Base-by-base conservation (phyloP, 1,284 basidiomycete species). In the Fereydounia khargensis region DNA sequence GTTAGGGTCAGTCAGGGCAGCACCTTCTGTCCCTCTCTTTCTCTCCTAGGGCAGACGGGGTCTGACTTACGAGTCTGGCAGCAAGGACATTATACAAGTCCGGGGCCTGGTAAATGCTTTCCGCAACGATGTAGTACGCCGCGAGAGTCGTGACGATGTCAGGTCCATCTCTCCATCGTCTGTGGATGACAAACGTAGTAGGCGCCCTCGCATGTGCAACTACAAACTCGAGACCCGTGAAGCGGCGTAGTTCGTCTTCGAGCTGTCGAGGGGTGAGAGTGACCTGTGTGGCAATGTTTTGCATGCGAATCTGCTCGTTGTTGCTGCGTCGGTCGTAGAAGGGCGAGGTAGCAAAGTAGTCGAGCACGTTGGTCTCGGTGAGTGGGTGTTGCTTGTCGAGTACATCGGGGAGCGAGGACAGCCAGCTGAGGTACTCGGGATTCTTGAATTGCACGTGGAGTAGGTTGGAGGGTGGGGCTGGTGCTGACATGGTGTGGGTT, bases 251-350 rank as follows among this genome's bases (percentile, higher is more conserved):
- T 35, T 71, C 70, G 10, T 62, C 41, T 39, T 71, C 60, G 18
- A 49, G 55, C 30, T 62, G 50, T 6, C 22, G 21, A 2, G 62
- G 44, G 5, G 35, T 35, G 30, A 43, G 46, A 1, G 40, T 38
- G 16, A 38, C 31, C 8, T 45, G 50, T 32, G 49, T 59, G 35
- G 63, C 66, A 17, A 68, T 58, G 39, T 68, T 71, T 38, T 73
- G 70, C 70, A 73, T 73, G 9, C 70, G 65, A 23, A 73, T 68
- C 52, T 70, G 60, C 51, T 73, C 67, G 31, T 73, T 73, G 38
- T 68, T 71, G 50, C 62, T 63, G 19, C 59, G 46, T 13, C 61
- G 48, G 23, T 71, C 70, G 47, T 65, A 73, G 47, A 73, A 73
- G 14, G 67, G 67, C 14, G 67, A 70, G 20, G 53, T 65, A 25